Evolutionary conservation across 2,329 filamentous ascomycete genomes (phyloP).

Genomic region (Neopestalotiopsis rosae): DNA sequence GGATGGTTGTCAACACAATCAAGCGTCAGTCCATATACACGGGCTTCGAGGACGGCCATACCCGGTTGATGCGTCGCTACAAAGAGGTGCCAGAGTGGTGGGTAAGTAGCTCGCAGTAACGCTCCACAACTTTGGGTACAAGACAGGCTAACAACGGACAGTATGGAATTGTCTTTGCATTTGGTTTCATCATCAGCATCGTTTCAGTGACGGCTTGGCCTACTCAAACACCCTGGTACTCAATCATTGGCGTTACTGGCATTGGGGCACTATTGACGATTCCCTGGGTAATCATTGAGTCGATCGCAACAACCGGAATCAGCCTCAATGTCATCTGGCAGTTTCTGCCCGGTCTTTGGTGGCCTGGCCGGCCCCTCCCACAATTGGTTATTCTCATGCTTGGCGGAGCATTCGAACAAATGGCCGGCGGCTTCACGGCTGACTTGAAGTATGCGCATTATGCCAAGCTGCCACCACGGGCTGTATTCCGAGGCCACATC

Average conservation of each 20-base stretch:
- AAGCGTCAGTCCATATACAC: conserved; percentile 21
- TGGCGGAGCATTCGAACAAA: conserved; percentile 31
- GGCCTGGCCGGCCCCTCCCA: conserved; percentile 30
- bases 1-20: conserved; percentile 24
- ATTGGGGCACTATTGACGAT: conserved; percentile 51
- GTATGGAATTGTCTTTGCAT: conserved; percentile 42
- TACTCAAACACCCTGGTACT: conserved; percentile 53
- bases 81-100: conserved; percentile 50
- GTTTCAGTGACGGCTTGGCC: conserved; percentile 45
- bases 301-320: conserved; percentile 53
- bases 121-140: not conserved
- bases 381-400: conserved; percentile 34
- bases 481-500: conserved; percentile 37
- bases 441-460: conserved; percentile 42
- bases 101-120: conserved; percentile 22
- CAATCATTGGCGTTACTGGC: conserved; percentile 53
- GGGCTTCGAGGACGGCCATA: conserved; percentile 48
- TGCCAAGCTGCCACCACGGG: conserved; percentile 38
- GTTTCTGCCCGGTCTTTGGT: conserved; percentile 43
- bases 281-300: conserved; percentile 52
- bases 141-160: not conserved
- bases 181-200: conserved; percentile 46
- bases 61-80: conserved; percentile 49
- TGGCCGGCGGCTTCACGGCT: conserved; percentile 30
- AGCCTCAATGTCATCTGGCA: conserved; percentile 57